Evolutionary conservation across 148 eudicot species (phyloP), one percentile per base, ranked within the genome.

Genomic region (Rhododendron kiyosumense): DNA sequence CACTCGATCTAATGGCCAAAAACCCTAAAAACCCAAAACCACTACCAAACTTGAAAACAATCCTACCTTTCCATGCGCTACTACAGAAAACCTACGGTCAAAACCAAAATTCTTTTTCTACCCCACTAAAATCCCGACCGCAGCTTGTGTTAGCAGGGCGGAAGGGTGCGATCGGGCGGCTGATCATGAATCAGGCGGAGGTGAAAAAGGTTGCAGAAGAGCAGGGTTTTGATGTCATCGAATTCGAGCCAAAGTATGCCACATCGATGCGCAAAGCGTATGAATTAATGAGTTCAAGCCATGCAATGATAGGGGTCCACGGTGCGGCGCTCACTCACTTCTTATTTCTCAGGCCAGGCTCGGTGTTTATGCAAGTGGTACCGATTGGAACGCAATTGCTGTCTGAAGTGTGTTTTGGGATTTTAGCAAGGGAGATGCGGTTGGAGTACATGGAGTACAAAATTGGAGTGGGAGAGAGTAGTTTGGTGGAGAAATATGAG

Each of bases 271-370:
- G 86, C 24, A 90, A 92, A 38, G 87, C 87, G 0, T 92, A 90
- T 41, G 83, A 32, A 24, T 65, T 92, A 48, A 80, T 93, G 51
- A 91, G 89, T 81, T 86, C 86, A 18, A 90, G 95, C 81, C 95
- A 93, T 52, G 94, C 75, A 4, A 79, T 93, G 86, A 79, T 93
- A 12, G 96, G 95, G 45, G 90, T 93, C 2, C 92, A 93, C 41
- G 95, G 94, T 0, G 96, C 95, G 0, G 95, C 92, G 13, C 69
- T 93, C 11, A 92, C 94, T 2, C 93, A 94, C 54, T 84, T 88
- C 0, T 61, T 94, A 52, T 92, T 91, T 67, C 91, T 94, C 9
- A 84, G 90, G 51, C 92, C 95, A 4, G 89, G 90, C 48, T 85
- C 92, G 14, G 84, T 91, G 30, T 78, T 94, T 32, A 20, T 91